A percentile compares a stretch with the other conserved stretches of the same genome.
Evolutionary conservation across 345 rosid species (phyloP).

Genomic region (Linum usitatissimum): DNA sequence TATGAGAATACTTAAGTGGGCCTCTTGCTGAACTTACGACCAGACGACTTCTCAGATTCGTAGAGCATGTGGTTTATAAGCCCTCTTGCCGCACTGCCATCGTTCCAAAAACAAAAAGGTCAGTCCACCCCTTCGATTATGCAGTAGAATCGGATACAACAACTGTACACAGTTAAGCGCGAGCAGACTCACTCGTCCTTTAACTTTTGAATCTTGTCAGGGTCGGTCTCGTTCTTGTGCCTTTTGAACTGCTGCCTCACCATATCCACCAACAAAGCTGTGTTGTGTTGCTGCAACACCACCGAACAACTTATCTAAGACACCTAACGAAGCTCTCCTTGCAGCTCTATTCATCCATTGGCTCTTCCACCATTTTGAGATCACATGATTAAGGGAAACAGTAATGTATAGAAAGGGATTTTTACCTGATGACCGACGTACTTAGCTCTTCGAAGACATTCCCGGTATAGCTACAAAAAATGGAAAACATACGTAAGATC

Average conservation of each 20-base stretch:
- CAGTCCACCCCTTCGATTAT: background rate
- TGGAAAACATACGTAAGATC: no score
- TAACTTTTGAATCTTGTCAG: slow-evolving; percentile 75
- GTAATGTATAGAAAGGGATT: background rate
- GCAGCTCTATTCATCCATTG: background rate
- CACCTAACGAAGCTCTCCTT: slow-evolving; percentile 4
- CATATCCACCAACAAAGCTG: slow-evolving; percentile 59
- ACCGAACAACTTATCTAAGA: background rate
- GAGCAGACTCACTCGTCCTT: slow-evolving; percentile 69
- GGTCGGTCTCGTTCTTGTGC: slow-evolving; percentile 76
- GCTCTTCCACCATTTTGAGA: background rate
- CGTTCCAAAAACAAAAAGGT: background rate
- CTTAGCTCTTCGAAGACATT: slow-evolving; percentile 91
- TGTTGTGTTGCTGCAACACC: slow-evolving; percentile 69
- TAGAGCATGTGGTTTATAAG: slow-evolving; percentile 83
- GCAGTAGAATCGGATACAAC: background rate
- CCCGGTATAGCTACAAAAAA: slow-evolving; percentile 68
- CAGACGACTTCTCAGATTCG: slow-evolving; percentile 67
- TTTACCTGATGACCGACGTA: slow-evolving; percentile 67
- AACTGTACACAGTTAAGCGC: background rate
- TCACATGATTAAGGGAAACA: no score
- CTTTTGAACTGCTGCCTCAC: slow-evolving; percentile 83
- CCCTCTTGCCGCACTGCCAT: slow-evolving; percentile 85
- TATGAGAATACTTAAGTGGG: slow-evolving; percentile 11
- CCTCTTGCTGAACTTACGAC: slow-evolving; percentile 59